Conservation (phyloP, 2,329 filamentous ascomycete species). For the Ampelomyces quisqualis region DNA sequence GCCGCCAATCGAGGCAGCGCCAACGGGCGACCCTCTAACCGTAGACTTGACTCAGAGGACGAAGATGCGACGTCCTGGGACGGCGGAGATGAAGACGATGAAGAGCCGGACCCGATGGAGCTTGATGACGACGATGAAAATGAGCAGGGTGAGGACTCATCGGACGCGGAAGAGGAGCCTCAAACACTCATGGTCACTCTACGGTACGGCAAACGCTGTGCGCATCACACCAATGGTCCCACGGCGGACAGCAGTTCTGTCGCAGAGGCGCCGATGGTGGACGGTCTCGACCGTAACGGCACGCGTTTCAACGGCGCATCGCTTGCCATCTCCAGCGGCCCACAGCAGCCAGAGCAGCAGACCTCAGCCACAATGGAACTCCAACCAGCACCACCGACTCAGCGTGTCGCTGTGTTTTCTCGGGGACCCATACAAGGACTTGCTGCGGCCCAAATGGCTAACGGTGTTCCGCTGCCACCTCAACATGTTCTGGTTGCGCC, state of each 20-base stretch:
- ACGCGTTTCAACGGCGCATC: not conserved
- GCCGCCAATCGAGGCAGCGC: constrained; percentile 21
- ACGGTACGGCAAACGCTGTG: constrained; percentile 28
- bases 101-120: constrained; percentile 68
- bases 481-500: constrained; percentile 3
- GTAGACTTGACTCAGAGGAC: constrained; percentile 60
- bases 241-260: not conserved
- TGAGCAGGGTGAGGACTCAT: constrained; percentile 36
- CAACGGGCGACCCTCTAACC: constrained; percentile 26
- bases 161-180: constrained; percentile 43
- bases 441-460: constrained; percentile 3
- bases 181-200: constrained; percentile 76
- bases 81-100: constrained; percentile 72
- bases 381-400: constrained; percentile 5
- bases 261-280: constrained; percentile 1
- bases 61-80: constrained; percentile 67
- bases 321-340: constrained; percentile 3
- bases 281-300: constrained; percentile 1
- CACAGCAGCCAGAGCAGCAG: constrained; percentile 7
- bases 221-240: constrained; percentile 3
- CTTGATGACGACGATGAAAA: constrained; percentile 60
- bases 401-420: no score
- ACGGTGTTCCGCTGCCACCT: constrained; percentile 6
- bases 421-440: no score
- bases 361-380: constrained; percentile 1